A percentile compares a stretch with the other conserved stretches of the same genome.
phyloP scores from a whole-genome alignment of 2,329 filamentous ascomycete genomes.

The Penicillium aurantiogriseum region DNA sequence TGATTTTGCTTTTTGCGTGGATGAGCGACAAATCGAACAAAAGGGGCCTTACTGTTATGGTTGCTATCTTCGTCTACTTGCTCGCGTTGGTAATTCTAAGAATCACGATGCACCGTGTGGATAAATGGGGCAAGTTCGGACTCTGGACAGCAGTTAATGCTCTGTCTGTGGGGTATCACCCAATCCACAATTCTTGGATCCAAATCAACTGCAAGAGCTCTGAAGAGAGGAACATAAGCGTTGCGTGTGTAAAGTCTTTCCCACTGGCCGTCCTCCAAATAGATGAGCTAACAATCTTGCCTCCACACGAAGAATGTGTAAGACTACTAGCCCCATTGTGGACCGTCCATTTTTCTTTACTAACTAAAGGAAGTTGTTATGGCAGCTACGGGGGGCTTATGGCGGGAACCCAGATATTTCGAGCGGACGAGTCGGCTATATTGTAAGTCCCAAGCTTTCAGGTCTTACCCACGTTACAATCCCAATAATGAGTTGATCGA shows the following conservation, averaged over 20 bases:
- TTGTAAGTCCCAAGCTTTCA: slow-evolving; percentile 12
- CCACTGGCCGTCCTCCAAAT: not conserved
- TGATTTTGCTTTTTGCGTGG: slow-evolving; percentile 52
- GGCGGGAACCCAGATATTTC: slow-evolving; percentile 54
- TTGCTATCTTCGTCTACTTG: slow-evolving; percentile 49
- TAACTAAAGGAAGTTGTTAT: slow-evolving; percentile 40
- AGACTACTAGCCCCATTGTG: not conserved
- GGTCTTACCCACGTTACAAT: not conserved
- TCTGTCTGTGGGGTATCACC: slow-evolving; percentile 55
- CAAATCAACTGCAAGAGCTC: slow-evolving; percentile 52
- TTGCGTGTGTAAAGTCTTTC: slow-evolving; percentile 42
- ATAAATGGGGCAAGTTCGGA: slow-evolving; percentile 51
- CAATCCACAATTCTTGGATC: slow-evolving; percentile 54
- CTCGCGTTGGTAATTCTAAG: slow-evolving; percentile 45
- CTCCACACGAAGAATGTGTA: slow-evolving; percentile 33
- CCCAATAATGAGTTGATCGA: not conserved
- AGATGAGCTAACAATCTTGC: slow-evolving; percentile 29
- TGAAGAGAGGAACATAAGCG: slow-evolving; percentile 50
- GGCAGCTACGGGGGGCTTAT: slow-evolving; percentile 53
- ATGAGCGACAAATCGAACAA: slow-evolving; percentile 49
- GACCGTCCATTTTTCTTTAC: not conserved
- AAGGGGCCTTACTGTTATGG: slow-evolving; percentile 47
- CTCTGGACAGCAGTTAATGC: slow-evolving; percentile 54
- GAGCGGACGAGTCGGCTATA: slow-evolving; percentile 44
- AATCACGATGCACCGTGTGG: slow-evolving; percentile 44